phyloP scores from a whole-genome alignment of 306 rosid genomes.

The Vicia faba region DNA sequence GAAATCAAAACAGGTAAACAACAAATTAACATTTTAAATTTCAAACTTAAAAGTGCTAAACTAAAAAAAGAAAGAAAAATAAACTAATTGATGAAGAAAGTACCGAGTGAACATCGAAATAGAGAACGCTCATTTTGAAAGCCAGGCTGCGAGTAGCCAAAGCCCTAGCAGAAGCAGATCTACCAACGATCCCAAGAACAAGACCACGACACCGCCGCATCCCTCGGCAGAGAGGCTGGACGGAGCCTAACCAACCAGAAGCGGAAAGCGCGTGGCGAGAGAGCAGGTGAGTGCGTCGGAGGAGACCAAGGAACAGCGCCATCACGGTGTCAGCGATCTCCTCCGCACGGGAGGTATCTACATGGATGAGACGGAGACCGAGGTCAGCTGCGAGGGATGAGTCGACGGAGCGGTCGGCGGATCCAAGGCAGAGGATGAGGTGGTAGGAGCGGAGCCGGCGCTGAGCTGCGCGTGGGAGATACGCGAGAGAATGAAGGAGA shows the following conservation, averaged over 20 bases:
- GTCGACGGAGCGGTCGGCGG: constrained; percentile 82
- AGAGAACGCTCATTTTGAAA: constrained; percentile 91
- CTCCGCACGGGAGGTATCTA: constrained; percentile 88
- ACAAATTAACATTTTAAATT: neutral
- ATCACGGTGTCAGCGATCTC: constrained; percentile 96
- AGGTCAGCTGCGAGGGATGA: constrained; percentile 88
- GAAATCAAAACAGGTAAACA: constrained; percentile 12
- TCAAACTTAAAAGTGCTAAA: neutral
- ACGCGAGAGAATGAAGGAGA: constrained; percentile 84
- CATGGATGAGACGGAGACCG: constrained; percentile 86
- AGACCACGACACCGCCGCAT: constrained; percentile 97
- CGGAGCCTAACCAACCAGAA: constrained; percentile 98
- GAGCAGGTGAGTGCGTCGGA: constrained; percentile 90
- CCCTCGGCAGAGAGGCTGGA: constrained; percentile 95
- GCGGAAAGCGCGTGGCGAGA: constrained; percentile 90
- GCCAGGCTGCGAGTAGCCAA: constrained; percentile 95
- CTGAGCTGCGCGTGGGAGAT: constrained; percentile 97
- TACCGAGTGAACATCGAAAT: constrained; percentile 80
- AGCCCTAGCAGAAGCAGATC: constrained; percentile 92
- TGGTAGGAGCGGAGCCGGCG: constrained; percentile 93
- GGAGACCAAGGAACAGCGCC: constrained; percentile 93
- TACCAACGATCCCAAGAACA: constrained; percentile 88
- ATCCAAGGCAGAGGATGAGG: constrained; percentile 93
- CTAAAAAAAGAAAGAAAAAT: neutral
- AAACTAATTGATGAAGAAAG: constrained; percentile 19